phyloP scores from a whole-genome alignment of 2,329 filamentous ascomycete species.

The Penicillium hordei region DNA sequence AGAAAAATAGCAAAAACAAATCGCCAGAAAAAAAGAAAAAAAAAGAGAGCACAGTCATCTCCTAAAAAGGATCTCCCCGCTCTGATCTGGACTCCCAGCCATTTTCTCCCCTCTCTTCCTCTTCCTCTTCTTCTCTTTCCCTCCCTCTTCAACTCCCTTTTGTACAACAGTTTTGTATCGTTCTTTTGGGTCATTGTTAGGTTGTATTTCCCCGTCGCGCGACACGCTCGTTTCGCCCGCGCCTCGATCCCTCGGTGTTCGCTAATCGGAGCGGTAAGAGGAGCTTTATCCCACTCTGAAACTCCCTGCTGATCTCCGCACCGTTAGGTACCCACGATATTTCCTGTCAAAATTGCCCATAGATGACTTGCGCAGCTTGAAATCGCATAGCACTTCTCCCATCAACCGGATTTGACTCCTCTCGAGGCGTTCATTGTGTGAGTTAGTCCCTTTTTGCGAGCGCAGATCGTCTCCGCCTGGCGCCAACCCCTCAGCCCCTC shows the following conservation, averaged over 20 bases:
- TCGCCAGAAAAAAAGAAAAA: not conserved
- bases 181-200: constrained; percentile 21
- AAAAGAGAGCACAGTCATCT: constrained; percentile 4
- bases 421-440: constrained; percentile 43
- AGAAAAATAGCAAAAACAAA: not conserved
- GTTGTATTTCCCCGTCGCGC: constrained; percentile 18
- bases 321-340: constrained; percentile 27
- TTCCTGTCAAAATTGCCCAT: constrained; percentile 8
- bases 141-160: constrained; percentile 20
- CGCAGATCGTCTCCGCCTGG: constrained; percentile 28
- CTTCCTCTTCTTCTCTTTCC: constrained; percentile 18
- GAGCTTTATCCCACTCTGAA: constrained; percentile 29
- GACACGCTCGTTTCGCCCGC: constrained; percentile 28
- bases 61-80: constrained; percentile 19
- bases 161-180: constrained; percentile 27
- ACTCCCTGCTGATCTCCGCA: constrained; percentile 38
- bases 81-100: constrained; percentile 24
- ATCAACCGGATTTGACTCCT: constrained; percentile 19
- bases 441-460: constrained; percentile 30
- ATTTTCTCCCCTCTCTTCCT: constrained; percentile 22
- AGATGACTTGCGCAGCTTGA: constrained; percentile 25
- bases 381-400: constrained; percentile 11
- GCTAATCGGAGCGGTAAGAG: constrained; percentile 25
- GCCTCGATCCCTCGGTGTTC: constrained; percentile 12
- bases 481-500: constrained; percentile 38